Conservation (phyloP, 106 monocot species). For the Apostasia ramifera region DNA sequence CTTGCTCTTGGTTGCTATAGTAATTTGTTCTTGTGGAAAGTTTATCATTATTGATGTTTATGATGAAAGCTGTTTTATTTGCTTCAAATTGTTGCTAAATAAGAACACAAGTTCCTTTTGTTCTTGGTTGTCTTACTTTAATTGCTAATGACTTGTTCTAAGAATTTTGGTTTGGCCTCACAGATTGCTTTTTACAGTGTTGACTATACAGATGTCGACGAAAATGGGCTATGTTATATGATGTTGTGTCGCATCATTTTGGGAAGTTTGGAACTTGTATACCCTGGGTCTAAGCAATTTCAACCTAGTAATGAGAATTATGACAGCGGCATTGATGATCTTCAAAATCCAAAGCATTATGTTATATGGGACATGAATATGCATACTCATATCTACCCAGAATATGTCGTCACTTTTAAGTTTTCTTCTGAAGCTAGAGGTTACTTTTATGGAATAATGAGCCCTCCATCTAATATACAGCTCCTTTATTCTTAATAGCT, state of each 20-base stretch:
- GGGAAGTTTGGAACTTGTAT: constrained; percentile 60
- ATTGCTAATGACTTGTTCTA: constrained; percentile 13
- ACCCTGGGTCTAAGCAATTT: constrained; percentile 43
- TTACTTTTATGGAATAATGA: constrained; percentile 13
- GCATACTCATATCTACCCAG: constrained; percentile 55
- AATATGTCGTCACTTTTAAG: constrained; percentile 55
- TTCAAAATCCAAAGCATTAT: constrained; percentile 63
- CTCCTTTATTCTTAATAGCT: not conserved
- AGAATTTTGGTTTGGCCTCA: constrained; percentile 11
- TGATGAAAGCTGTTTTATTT: not conserved
- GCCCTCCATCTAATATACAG: not conserved
- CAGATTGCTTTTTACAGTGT: constrained; percentile 41
- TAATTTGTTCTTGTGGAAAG: not conserved
- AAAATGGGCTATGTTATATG: constrained; percentile 60
- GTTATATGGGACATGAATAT: constrained; percentile 54
- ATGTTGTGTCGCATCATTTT: constrained; percentile 71
- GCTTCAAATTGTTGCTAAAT: too few relatives aligned
- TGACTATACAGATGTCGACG: constrained; percentile 55
- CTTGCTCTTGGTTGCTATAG: not conserved
- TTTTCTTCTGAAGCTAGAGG: constrained; percentile 50
- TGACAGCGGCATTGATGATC: constrained; percentile 68
- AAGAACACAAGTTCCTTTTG: too few relatives aligned
- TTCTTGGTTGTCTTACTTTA: constrained; percentile 7
- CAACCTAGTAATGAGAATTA: constrained; percentile 43
- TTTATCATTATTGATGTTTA: not conserved